A percentile compares a stretch with the other conserved stretches of the same genome.
These are phyloP conservation scores for Dipodascus geniculatus DNA, from an alignment of 805 yeast genomes.

Conservation along the genomic window DNA sequence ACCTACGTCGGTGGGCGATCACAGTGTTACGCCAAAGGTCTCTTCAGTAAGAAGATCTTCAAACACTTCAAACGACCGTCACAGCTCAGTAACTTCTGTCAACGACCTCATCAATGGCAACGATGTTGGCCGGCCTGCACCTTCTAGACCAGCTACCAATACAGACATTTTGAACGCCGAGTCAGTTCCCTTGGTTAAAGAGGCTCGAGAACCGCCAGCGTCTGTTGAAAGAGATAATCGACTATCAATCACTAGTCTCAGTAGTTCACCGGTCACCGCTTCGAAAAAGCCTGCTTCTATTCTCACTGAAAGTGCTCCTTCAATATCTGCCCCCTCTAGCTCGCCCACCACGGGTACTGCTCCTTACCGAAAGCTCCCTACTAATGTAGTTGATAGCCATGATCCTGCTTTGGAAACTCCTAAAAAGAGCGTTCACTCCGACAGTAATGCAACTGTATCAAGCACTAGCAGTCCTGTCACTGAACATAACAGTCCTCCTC, in stretches of 20 bases:
- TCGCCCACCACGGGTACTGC: neutral
- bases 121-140: neutral
- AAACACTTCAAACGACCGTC: neutral
- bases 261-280: neutral
- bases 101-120: neutral
- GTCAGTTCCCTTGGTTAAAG: neutral
- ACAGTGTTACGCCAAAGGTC: neutral
- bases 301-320: neutral
- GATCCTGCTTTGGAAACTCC: neutral
- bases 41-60: neutral
- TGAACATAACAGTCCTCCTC: neutral
- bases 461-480: neutral
- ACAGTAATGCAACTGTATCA: neutral
- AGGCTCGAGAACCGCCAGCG: neutral
- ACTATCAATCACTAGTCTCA: neutral
- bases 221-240: neutral
- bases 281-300: neutral
- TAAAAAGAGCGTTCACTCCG: neutral
- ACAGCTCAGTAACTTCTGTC: neutral
- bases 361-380: neutral
- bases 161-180: neutral
- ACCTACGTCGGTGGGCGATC: constrained; percentile 26
- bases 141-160: neutral
- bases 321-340: neutral
- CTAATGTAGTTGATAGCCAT: neutral